Evolutionary conservation across 208 protist species (phyloP).

Genomic region (Crithidia fasciculata): DNA sequence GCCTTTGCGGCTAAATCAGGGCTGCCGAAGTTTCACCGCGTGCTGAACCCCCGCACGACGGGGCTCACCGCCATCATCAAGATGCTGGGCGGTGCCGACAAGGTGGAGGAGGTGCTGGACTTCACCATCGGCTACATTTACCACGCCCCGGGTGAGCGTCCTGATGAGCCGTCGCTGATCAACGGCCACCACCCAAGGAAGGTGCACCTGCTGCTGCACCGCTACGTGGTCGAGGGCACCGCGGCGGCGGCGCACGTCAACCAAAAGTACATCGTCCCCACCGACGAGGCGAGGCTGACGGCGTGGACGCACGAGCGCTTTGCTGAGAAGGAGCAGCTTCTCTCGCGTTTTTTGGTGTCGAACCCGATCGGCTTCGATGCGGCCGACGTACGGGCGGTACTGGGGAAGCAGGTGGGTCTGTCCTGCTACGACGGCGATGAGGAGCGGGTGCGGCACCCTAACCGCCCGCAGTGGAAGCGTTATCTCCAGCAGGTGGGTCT

Average conservation of each 20-base stretch:
- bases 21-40: slow-evolving; percentile 70
- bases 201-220: slow-evolving; percentile 73
- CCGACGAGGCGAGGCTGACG: slow-evolving; percentile 48
- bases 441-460: slow-evolving; percentile 22
- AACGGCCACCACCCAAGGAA: slow-evolving; percentile 74
- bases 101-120: slow-evolving; percentile 85
- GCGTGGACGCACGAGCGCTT: slow-evolving; percentile 81
- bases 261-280: slow-evolving; percentile 31
- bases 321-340: slow-evolving; percentile 80
- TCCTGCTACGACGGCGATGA: slow-evolving; percentile 63
- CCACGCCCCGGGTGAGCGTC: slow-evolving; percentile 51
- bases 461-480: slow-evolving; percentile 21
- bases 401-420: slow-evolving; percentile 55
- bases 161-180: slow-evolving; percentile 68
- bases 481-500: slow-evolving; percentile 31
- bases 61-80: slow-evolving; percentile 74
- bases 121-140: slow-evolving; percentile 90
- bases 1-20: slow-evolving; percentile 56
- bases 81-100: slow-evolving; percentile 62
- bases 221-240: slow-evolving; percentile 40
- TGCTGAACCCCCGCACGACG: slow-evolving; percentile 84
- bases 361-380: slow-evolving; percentile 74
- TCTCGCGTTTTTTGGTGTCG: slow-evolving; percentile 69
- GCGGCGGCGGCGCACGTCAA: slow-evolving; percentile 16
- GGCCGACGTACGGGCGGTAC: slow-evolving; percentile 57